Conservation (phyloP, 2,329 filamentous ascomycete species). For the Colletotrichum sp. region DNA sequence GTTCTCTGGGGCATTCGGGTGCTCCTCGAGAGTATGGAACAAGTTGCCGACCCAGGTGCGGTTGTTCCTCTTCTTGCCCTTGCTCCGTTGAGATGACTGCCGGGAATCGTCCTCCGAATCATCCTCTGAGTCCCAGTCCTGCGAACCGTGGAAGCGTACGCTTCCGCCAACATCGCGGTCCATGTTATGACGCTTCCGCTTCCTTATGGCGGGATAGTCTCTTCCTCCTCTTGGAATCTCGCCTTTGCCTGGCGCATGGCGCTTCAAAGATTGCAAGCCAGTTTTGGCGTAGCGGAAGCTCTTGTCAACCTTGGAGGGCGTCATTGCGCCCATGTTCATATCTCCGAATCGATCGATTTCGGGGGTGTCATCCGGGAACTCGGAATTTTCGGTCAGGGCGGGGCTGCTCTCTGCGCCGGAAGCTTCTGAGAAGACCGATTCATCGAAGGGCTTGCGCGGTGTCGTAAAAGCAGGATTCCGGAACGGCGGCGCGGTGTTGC, state of each 20-base stretch:
- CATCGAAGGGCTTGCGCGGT: conserved; percentile 62
- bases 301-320: conserved; percentile 52
- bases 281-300: conserved; percentile 49
- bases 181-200: conserved; percentile 56
- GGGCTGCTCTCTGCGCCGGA: conserved; percentile 67
- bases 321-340: conserved; percentile 48
- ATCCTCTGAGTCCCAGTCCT: conserved; percentile 49
- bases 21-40: conserved; percentile 57
- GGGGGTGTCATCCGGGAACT: conserved; percentile 57
- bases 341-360: conserved; percentile 53
- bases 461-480: conserved; percentile 70
- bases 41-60: conserved; percentile 46
- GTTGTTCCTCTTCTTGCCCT: conserved; percentile 20
- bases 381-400: conserved; percentile 61
- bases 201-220: conserved; percentile 49
- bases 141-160: conserved; percentile 47
- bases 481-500: conserved; percentile 55
- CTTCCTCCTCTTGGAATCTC: conserved; percentile 61
- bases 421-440: conserved; percentile 56
- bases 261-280: conserved; percentile 41
- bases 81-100: conserved; percentile 7
- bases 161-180: conserved; percentile 57
- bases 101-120: conserved; percentile 51
- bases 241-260: conserved; percentile 62
- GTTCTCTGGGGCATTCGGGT: conserved; percentile 64